Base-by-base conservation (phyloP, 2,329 filamentous ascomycete species). In the Pseudogymnoascus sp. region DNA sequence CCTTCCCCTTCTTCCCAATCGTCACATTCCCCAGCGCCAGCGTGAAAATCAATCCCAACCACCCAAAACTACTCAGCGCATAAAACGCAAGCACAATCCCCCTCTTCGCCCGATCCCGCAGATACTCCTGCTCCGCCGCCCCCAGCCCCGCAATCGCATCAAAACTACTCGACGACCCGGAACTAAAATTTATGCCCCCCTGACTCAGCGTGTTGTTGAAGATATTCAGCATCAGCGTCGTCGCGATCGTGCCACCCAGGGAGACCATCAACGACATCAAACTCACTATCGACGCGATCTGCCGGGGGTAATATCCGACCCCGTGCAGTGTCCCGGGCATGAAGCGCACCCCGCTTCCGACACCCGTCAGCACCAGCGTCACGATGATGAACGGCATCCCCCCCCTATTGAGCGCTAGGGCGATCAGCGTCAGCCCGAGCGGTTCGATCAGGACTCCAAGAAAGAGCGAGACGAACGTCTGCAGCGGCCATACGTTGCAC, bases 81-180 rank as follows among this genome's bases (percentile, higher is more conserved):
- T 87, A 78, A 67, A 86, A 86, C 0, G 85, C 83, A 81, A 85
- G 87, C 65, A 85, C 82, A n/a, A 88, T 82, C 0, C 84, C 86
- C 63, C 77, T 78, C 66, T 78, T 79, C 2, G 79, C 81, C 5
- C 74, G 74, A 7, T 76, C 70, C 3, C 76, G 74, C 1, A 83
- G 73, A 2, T 68, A 69, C 0, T 71, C 67, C 60, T 79, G 76
- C 7, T 72, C 67, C 0, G 66, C 71, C 1, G 69, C 49, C 0
- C 77, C 73, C 6, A 80, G 68, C 2, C 67, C 63, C 8, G 67
- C 63, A 38, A 80, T 75, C 3, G 68, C 68, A 11, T 72, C 66
- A 1, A 82, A 72, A 39, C 72, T 75, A 5, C 69, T 63, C n/a
- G n/a, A n/a, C 16, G 70, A 67, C 8, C 64, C 74, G 63, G 60